Evolutionary conservation across 768 basidiomycete genomes (phyloP).

Genomic region (Leccinum rimulosum): DNA sequence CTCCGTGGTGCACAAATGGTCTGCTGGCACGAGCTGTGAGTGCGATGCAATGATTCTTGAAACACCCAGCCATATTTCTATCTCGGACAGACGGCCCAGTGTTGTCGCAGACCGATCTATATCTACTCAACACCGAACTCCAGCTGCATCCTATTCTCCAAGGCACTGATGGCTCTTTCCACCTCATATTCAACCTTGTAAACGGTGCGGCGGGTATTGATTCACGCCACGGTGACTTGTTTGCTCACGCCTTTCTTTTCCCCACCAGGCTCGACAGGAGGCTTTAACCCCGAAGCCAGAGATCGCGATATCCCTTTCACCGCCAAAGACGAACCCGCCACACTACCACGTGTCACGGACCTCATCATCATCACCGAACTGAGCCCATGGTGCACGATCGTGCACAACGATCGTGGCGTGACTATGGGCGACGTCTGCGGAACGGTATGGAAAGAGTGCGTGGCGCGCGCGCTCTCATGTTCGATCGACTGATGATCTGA

Average conservation of each 20-base stretch:
- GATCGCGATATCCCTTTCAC: conserved; percentile 57
- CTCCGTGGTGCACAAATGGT: conserved; percentile 32
- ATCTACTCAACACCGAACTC: conserved; percentile 67
- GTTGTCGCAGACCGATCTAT: conserved; percentile 76
- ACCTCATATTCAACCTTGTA: conserved; percentile 69
- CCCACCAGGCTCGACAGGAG: conserved; percentile 52
- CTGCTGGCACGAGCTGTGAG: conserved; percentile 37
- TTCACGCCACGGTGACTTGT: not conserved
- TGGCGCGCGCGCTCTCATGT: conserved; percentile 6
- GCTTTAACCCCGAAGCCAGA: conserved; percentile 58
- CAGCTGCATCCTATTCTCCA: conserved; percentile 73
- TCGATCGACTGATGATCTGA: conserved; percentile 11
- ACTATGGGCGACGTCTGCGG: conserved; percentile 75
- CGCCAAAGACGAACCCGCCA: conserved; percentile 62
- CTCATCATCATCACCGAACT: conserved; percentile 57
- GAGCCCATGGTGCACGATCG: conserved; percentile 78
- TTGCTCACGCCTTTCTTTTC: not conserved
- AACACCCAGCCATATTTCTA: not conserved
- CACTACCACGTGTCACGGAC: conserved; percentile 61
- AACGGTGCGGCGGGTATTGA: conserved; percentile 44
- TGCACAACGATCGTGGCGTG: conserved; percentile 70
- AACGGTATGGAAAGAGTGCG: conserved; percentile 75
- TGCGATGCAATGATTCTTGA: not conserved
- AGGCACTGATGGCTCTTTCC: conserved; percentile 46
- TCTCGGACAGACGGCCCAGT: conserved; percentile 42